Evolutionary conservation across 805 yeast species (phyloP), one percentile per base, ranked within the genome.

Genomic region (Ogataea allantospora): DNA sequence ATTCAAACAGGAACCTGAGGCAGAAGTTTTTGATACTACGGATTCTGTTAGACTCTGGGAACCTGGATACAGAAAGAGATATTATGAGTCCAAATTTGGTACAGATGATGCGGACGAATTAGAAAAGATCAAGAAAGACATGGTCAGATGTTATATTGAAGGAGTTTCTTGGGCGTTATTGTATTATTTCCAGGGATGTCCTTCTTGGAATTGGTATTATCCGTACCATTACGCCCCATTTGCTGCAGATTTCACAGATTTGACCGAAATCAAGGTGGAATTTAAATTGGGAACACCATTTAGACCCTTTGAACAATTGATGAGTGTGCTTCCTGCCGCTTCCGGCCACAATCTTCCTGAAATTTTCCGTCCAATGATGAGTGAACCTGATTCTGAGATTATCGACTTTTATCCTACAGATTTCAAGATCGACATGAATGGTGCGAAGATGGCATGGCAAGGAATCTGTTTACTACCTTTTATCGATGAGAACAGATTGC

Each of bases 141-240:
- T 93, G 54, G 88, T 81, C 0, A 67, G 68, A 38, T 74, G 79
- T 33, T 93, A 93, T 55, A 73, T 93, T 38, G 96, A 91, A 61
- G 99, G 99, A 45, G 84, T 93, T 4, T 79, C 96, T n/a, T 93
- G 99, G 99, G 95, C 83, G 1, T 68, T 93, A 47, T 64, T 87
- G 37, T 93, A 93, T 60, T 93, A 93, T 64, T 91, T 87, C 61
- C 98, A 93, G 62, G 98, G 97, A 2, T 91, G 98, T 65, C 95
- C 96, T 0, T 91, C 98, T 0, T 93, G 99, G 99, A 81, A 81
- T 38, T 93, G 99, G 99, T 93, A 78, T 61, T 93, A 83, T 54
- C 99, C 98, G 0, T 91, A 82, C 58, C 98, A 93, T 57, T 95
- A 93, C 65, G 98, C 99, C 0, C 99, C 99, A 15, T 89, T 93